Base-by-base conservation (phyloP, 139 green algal genomes). In the Ettlia oleoabundans region DNA sequence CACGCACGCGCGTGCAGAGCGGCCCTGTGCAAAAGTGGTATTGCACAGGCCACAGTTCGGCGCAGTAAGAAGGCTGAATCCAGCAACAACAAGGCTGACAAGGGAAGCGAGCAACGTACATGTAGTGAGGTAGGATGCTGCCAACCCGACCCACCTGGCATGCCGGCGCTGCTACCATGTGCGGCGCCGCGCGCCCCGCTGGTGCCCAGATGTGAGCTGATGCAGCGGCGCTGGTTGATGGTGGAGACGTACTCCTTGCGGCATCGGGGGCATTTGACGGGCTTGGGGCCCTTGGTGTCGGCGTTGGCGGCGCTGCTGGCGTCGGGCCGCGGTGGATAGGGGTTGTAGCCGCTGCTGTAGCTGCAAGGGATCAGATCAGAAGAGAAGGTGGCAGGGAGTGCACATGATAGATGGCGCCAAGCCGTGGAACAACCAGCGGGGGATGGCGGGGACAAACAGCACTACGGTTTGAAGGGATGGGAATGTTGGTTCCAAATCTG, bases 201-300 rank as follows among this genome's bases (percentile, higher is more conserved):
- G 51, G 21, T 32, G 26, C 78, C 65, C 65, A 83, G 66, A 65
- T 83, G 78, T 24, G 66, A 74, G 66, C 38, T 55, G 42, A 83
- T 68, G 78, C 78, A 83, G 47, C 78, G 65, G 35, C 78, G 64
- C 66, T 83, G 78, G 66, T 83, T 83, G 78, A 83, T 77, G 38
- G 65, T 83, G 51, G 78, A 76, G 26, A 83, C 63, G 13, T 61
- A 83, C 52, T 83, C 65, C 78, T 83, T 83, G 65, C 66, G 78
- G 51, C 78, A 83, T 26, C 78, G 65, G 2, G 78, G 78, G 66
- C 78, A 83, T 47, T 77, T 77, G 42, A 40, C 26, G 10, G n/a
- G 42, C 42, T 26, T 68, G 53, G 75, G 75, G 19, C 33, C n/a
- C 33, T 28, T 37, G 51, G 55, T n/a, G 19, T 58, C 52, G 1